Percentiles rank a stretch among this genome's conserved stretches.
phyloP scores from a whole-genome alignment of 2,329 filamentous ascomycete genomes.

The Talaromyces albobiverticillius region DNA sequence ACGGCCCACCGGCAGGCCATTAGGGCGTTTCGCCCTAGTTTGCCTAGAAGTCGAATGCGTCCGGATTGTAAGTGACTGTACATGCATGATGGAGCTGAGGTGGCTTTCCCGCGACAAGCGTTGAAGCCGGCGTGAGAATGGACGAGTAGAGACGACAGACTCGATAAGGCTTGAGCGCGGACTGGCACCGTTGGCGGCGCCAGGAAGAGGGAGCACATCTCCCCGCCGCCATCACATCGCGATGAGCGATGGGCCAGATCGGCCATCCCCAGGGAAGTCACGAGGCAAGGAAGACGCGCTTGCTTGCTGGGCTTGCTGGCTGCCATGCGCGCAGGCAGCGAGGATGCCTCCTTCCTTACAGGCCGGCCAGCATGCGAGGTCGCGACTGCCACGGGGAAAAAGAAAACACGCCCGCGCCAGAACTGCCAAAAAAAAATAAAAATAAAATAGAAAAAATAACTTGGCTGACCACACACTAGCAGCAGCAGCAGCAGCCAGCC shows the following conservation, averaged over 20 bases:
- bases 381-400: background rate
- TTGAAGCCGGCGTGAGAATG: too few species aligned
- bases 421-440: too few species aligned
- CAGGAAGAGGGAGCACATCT: too few species aligned
- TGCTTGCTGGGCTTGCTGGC: background rate
- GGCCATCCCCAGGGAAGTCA: background rate
- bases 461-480: too few species aligned
- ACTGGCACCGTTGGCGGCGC: too few species aligned
- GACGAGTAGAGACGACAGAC: too few species aligned
- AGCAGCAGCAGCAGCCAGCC: too few species aligned
- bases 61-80: too few species aligned
- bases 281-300: background rate
- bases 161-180: background rate
- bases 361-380: background rate
- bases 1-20: background rate
- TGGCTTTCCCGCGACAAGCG: slow-evolving; percentile 2
- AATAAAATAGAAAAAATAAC: too few species aligned
- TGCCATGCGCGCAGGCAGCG: background rate
- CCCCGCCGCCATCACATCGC: background rate
- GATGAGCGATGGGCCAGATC: background rate
- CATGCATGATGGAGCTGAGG: slow-evolving; percentile 13
- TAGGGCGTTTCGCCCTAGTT: background rate
- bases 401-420: background rate
- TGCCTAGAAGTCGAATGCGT: too few species aligned
- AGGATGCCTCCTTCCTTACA: background rate